Evolutionary conservation across 495 filamentous ascomycete genomes (phyloP), one percentile per base, ranked within the genome.

Genomic region (Aspergillus avenaceus): DNA sequence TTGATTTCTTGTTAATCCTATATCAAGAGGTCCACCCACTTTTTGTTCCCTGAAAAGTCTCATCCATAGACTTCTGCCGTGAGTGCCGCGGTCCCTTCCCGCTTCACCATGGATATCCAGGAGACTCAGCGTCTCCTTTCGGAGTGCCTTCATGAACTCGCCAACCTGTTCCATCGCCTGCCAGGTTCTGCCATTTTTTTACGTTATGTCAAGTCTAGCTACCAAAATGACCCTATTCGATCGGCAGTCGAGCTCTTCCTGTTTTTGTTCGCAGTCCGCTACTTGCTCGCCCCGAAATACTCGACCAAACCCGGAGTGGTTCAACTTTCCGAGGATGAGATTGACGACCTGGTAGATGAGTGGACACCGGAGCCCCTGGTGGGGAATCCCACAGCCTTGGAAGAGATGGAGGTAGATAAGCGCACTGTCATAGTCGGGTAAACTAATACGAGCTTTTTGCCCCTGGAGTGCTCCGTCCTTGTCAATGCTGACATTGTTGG

Each of bases 331-430:
- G 93, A 97, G 55, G 89, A 95, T 68, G 93, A 99, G 70, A 92
- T 99, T 55, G 93, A 99, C 62, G 93, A 99, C 56, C 75, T 97
- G 21, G 88, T 99, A 16, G 92, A 95, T 40, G 93, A 99, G 53
- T 99, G 93, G 93, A 88, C 83, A 2, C 93, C 93, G 0, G 93
- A 99, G 65, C 91, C 93, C 4, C 76, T 99, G 12, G 91, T 96
- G 16, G 79, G 85, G 7, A 69, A 76, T 7, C 81, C 80, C 19
- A 90, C 85, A 12, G 56, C 77, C 1, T 73, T 91, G 38, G 91
- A 97, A 64, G 84, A 87, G 60, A 71, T 78, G 45, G 91, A 96
- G 63, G 80, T 85, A 50, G 92, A 97, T 54, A 95, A 84, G 68
- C 66, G 88, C 12, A 86, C 91, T 0, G 78, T 97, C 5, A 85